Conservation (phyloP, 495 filamentous ascomycete genomes). For the Aspergillus sclerotioniger region DNA sequence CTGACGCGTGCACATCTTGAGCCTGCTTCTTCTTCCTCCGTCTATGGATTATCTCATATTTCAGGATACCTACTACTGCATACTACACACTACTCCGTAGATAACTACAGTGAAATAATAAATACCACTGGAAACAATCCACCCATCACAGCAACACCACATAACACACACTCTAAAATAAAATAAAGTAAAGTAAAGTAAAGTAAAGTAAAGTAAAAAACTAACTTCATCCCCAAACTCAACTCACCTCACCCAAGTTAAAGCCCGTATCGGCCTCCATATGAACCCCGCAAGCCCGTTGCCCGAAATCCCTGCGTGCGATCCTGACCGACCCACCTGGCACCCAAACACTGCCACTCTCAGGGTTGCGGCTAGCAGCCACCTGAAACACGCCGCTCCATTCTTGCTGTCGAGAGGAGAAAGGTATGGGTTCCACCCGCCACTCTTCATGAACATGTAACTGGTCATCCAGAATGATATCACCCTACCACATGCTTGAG, state of each 20-base stretch:
- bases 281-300: conserved; percentile 33
- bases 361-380: conserved; percentile 34
- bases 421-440: neutral
- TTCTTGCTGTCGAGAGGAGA: neutral
- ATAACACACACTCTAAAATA: too few species aligned
- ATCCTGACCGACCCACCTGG: conserved; percentile 33
- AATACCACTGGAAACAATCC: too few species aligned
- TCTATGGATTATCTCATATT: too few species aligned
- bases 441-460: conserved; percentile 7
- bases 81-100: too few species aligned
- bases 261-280: conserved; percentile 6
- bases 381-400: conserved; percentile 36
- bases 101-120: too few species aligned
- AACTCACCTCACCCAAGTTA: too few species aligned
- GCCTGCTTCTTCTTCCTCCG: too few species aligned
- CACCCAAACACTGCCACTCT: conserved; percentile 33
- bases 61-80: too few species aligned
- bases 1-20: conserved; percentile 47
- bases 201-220: too few species aligned
- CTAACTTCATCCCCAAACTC: too few species aligned
- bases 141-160: too few species aligned
- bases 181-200: too few species aligned
- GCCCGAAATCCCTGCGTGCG: conserved; percentile 35
- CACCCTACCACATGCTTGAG: neutral
- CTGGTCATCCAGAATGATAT: conserved; percentile 7